phyloP scores from a whole-genome alignment of 768 basidiomycete genomes.

The Suillus hirtellus region DNA sequence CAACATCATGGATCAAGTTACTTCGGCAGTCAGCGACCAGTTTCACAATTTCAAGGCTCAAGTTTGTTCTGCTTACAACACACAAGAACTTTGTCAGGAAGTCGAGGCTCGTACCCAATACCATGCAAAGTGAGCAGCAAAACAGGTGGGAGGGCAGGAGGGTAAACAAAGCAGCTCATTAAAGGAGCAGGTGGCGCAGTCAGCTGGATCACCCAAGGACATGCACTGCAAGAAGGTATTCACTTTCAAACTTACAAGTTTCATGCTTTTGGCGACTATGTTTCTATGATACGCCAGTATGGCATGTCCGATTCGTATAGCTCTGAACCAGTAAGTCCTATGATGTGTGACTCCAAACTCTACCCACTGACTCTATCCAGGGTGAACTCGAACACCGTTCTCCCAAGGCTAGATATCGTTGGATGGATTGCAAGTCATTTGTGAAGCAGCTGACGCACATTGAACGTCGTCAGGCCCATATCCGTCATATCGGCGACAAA shows the following conservation, averaged over 20 bases:
- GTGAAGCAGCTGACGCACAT: not conserved
- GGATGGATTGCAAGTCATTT: not conserved
- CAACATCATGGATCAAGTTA: not conserved
- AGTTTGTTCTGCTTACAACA: not conserved
- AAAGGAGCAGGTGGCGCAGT: too few species aligned
- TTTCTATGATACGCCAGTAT: conserved; percentile 17
- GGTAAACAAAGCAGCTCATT: too few species aligned
- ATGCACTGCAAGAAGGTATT: conserved; percentile 2
- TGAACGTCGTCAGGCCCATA: conserved; percentile 8
- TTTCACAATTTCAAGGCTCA: not conserved
- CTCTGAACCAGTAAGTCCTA: conserved; percentile 21
- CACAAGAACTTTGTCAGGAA: not conserved
- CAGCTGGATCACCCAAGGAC: too few species aligned
- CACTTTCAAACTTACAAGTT: conserved; percentile 26
- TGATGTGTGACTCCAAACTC: conserved; percentile 12
- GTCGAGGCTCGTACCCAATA: not conserved
- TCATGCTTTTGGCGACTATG: conserved; percentile 25
- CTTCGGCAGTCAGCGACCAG: not conserved
- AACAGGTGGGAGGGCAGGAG: conserved; percentile 8
- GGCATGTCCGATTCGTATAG: conserved; percentile 39
- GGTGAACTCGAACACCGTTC: conserved; percentile 17
- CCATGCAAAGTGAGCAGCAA: conserved; percentile 5
- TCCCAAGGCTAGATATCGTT: conserved; percentile 6
- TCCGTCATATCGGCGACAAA: not conserved
- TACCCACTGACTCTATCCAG: not conserved